A percentile compares a stretch with the other conserved stretches of the same genome.
phyloP scores from a whole-genome alignment of 2,329 filamentous ascomycete genomes.

The Lojkania enalia region DNA sequence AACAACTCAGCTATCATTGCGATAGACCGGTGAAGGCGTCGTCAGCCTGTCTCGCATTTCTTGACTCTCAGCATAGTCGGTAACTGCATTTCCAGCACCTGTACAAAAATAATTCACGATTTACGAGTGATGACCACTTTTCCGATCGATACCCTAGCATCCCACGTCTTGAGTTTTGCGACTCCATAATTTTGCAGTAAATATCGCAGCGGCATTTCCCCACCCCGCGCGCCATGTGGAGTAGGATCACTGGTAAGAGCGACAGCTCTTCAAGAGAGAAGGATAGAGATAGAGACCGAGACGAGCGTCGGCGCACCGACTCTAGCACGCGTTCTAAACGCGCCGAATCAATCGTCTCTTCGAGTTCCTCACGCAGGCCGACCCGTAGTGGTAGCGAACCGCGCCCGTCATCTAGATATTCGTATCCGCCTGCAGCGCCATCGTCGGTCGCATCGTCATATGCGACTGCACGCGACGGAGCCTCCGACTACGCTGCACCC shows the following conservation, averaged over 20 bases:
- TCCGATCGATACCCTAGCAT: constrained; percentile 20
- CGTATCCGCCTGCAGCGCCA: constrained; percentile 28
- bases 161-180: constrained; percentile 18
- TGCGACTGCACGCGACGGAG: constrained; percentile 40
- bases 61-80: constrained; percentile 21
- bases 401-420: constrained; percentile 21
- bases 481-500: constrained; percentile 16
- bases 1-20: constrained; percentile 33
- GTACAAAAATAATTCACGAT: constrained; percentile 26
- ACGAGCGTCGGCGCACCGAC: constrained; percentile 28
- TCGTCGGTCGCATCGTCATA: constrained; percentile 44
- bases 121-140: constrained; percentile 26
- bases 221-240: constrained; percentile 40
- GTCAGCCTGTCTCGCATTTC: constrained; percentile 7
- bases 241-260: constrained; percentile 42
- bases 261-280: constrained; percentile 28
- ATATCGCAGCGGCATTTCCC: constrained; percentile 14
- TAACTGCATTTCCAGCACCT: constrained; percentile 12
- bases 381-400: constrained; percentile 25
- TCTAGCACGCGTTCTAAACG: constrained; percentile 38
- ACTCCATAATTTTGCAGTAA: constrained; percentile 18
- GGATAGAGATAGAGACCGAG: constrained; percentile 36
- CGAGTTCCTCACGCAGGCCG: constrained; percentile 38
- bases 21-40: constrained; percentile 19
- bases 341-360: constrained; percentile 42